Conservation (phyloP, 192 early-diverging fungal species). For the Coemansia sp. region DNA sequence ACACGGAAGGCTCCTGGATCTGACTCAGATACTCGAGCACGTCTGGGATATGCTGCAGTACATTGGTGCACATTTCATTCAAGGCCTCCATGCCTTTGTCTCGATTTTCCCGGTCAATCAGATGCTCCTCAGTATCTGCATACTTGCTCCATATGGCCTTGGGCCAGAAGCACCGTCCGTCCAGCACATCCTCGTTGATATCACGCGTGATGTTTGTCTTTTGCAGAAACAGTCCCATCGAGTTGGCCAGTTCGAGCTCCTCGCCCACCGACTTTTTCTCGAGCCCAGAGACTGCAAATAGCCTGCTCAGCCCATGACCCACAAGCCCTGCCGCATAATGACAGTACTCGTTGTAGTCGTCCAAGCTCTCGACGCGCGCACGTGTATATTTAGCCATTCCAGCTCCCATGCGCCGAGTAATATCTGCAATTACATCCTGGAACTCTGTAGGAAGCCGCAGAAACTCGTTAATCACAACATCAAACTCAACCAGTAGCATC, state of each 20-base stretch:
- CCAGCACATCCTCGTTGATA: constrained; percentile 84
- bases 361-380: constrained; percentile 65
- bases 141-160: constrained; percentile 90
- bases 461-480: constrained; percentile 89
- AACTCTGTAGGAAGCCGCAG: constrained; percentile 68
- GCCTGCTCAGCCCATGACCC: constrained; percentile 85
- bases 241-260: constrained; percentile 67
- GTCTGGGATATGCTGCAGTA: constrained; percentile 79
- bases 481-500: constrained; percentile 82
- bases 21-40: constrained; percentile 81
- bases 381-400: constrained; percentile 92
- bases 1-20: constrained; percentile 76
- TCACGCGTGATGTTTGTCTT: constrained; percentile 98
- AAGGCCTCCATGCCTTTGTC: constrained; percentile 75
- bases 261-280: constrained; percentile 62
- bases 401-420: constrained; percentile 86
- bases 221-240: constrained; percentile 98
- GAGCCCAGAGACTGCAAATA: constrained; percentile 85
- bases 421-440: constrained; percentile 87
- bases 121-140: constrained; percentile 64
- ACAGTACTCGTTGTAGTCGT: constrained; percentile 95
- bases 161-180: constrained; percentile 96
- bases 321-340: constrained; percentile 98
- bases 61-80: constrained; percentile 86
- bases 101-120: constrained; percentile 69